Evolutionary conservation across 108 stramenopile genomes (phyloP), one percentile per base, ranked within the genome.

Genomic region (Cyclostephanos tholiformis): DNA sequence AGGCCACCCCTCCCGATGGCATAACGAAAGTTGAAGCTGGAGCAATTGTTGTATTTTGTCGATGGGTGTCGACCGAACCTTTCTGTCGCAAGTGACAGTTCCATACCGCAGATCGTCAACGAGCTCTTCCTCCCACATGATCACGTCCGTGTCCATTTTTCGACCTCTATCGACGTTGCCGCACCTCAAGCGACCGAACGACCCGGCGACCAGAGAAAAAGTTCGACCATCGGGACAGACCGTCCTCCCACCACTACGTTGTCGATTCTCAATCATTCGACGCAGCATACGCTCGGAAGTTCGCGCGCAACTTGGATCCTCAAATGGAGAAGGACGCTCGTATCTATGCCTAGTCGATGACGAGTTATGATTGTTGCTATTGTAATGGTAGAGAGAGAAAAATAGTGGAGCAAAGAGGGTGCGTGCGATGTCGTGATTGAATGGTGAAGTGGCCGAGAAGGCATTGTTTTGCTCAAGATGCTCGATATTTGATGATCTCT

Each of bases 221-320:
- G 81, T 82, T 53, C 55, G 44, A 2, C 30, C 63, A 71, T 82
- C 75, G 20, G 81, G 81, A 32, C 81, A 82, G 36, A 65, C 81
- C 43, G 81, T 82, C 60, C 81, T 71, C 35, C 81, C 81, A 62
- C 67, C 81, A 50, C 81, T 82, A 14, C 74, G 69, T 29, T 68
- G 72, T 46, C 81, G 65, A 72, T 82, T 82, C 56, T 82, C 81
- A 71, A 82, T 82, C 81, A 82, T 82, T 5, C 81, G 69, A 71
- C 75, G 81, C n/a, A 82, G 65, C 81, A 82, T 82, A 20, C 71
- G 48, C 68, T 82, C 81, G 25, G 69, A 53, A 16, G 74, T 75
- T 56, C 63, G 81, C 20, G 81, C 74, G 22, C 74, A 82, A 53
- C 58, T 72, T 13, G 74, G 74, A 53, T 82, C 66, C 48, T 75